Conservation (phyloP, 306 rosid genomes). For the Castanospermum australe region DNA sequence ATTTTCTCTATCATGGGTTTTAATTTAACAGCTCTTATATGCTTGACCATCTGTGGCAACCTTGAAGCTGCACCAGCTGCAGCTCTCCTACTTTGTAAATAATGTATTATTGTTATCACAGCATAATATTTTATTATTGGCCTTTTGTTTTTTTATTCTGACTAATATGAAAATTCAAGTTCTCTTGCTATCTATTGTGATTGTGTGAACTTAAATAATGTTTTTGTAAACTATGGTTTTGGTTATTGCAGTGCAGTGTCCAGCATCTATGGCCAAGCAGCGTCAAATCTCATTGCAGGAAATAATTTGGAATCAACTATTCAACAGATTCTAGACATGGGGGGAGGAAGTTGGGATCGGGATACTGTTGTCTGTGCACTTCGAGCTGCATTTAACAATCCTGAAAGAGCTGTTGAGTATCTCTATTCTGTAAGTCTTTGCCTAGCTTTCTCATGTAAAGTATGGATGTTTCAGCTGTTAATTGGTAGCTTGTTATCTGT, state of each 20-base stretch:
- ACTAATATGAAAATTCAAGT: neutral
- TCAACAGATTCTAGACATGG: slow-evolving; percentile 78
- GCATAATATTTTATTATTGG: neutral
- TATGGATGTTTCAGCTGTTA: slow-evolving; percentile 14
- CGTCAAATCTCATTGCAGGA: slow-evolving; percentile 70
- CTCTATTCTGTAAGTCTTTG: slow-evolving; percentile 75
- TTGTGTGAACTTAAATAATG: slow-evolving; percentile 4
- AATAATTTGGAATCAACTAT: slow-evolving; percentile 56
- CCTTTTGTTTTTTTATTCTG: neutral
- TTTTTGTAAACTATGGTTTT: slow-evolving; percentile 18
- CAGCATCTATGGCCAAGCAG: slow-evolving; percentile 59
- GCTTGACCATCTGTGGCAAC: slow-evolving; percentile 9
- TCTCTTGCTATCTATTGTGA: neutral
- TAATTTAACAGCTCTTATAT: neutral
- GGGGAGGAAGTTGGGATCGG: slow-evolving; percentile 90
- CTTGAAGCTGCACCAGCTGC: neutral
- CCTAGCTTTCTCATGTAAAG: neutral
- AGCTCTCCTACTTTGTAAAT: neutral
- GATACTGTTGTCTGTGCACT: slow-evolving; percentile 79
- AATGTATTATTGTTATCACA: neutral
- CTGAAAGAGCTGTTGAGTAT: slow-evolving; percentile 87
- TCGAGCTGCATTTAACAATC: slow-evolving; percentile 86
- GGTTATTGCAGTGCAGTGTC: slow-evolving; percentile 53
- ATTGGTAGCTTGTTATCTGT: slow-evolving; percentile 3
- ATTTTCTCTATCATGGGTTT: slow-evolving; percentile 17